Evolutionary conservation across 345 rosid species (phyloP).

Genomic region (Theobroma cacao): DNA sequence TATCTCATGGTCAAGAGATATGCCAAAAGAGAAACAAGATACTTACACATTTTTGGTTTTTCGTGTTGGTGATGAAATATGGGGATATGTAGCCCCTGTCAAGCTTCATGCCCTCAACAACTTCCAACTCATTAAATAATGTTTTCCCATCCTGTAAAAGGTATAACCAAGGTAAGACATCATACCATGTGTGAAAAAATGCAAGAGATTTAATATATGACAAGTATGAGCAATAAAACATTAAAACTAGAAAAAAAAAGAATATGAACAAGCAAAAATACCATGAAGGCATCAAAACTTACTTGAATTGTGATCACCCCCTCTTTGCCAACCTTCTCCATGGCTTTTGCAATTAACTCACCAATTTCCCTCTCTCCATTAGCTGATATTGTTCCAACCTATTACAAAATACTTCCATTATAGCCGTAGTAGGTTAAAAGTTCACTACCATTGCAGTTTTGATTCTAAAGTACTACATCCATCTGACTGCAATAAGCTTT

Average conservation of each 20-base stretch:
- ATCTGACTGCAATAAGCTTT: not conserved
- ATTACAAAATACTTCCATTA: not conserved
- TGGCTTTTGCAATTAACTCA: slow-evolving; percentile 96
- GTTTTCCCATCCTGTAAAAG: slow-evolving; percentile 91
- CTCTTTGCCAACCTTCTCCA: slow-evolving; percentile 99
- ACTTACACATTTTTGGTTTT: slow-evolving; percentile 95
- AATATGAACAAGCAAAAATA: not conserved
- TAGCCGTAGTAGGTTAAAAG: not conserved
- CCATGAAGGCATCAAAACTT: slow-evolving; percentile 20
- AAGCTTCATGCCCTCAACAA: slow-evolving; percentile 98
- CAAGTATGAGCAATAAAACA: not conserved
- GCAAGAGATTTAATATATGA: not conserved
- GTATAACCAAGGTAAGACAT: not conserved
- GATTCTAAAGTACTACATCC: not conserved
- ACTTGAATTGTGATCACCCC: slow-evolving; percentile 97
- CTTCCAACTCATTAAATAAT: slow-evolving; percentile 83
- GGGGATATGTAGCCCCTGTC: slow-evolving; percentile 99
- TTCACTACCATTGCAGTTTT: not conserved
- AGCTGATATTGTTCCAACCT: slow-evolving; percentile 97
- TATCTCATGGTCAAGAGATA: not conserved
- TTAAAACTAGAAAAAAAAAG: not conserved
- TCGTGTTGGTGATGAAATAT: slow-evolving; percentile 80
- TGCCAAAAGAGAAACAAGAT: not conserved
- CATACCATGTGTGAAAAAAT: not conserved
- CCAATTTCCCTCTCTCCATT: slow-evolving; percentile 99